Conservation (phyloP, 441 rosid species). For the Pelargonium citronellum region DNA sequence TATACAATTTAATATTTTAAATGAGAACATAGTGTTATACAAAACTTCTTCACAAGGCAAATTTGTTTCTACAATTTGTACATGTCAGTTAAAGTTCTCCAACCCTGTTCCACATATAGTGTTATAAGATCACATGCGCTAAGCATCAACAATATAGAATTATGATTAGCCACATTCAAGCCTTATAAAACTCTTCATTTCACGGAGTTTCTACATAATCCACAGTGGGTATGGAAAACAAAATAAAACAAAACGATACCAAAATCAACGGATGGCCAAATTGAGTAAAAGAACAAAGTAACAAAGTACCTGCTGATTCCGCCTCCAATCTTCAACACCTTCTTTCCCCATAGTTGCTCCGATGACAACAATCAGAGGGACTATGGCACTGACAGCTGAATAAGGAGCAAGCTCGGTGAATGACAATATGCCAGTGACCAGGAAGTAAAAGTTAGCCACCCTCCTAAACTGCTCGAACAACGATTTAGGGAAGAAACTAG, state of each 20-base stretch:
- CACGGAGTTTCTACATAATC: neutral
- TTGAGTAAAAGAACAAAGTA: conserved; percentile 3
- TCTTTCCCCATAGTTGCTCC: conserved; percentile 70
- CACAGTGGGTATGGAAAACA: neutral
- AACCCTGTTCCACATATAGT: neutral
- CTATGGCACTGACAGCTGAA: conserved; percentile 40
- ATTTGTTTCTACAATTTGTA: too few relatives aligned
- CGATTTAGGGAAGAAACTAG: conserved; percentile 64
- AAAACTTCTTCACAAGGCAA: too few relatives aligned
- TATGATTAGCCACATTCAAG: too few relatives aligned
- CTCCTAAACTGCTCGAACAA: conserved; percentile 73
- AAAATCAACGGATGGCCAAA: too few relatives aligned
- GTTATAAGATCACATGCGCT: too few relatives aligned
- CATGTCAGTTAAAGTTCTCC: neutral
- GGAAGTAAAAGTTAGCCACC: conserved; percentile 68
- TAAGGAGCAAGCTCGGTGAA: conserved; percentile 57
- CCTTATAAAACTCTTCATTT: too few relatives aligned
- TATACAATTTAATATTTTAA: too few relatives aligned
- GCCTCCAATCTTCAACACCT: conserved; percentile 65
- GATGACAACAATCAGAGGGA: conserved; percentile 51
- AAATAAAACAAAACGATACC: neutral
- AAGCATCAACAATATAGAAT: too few relatives aligned
- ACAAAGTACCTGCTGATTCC: conserved; percentile 50
- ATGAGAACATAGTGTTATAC: too few relatives aligned
- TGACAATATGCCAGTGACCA: conserved; percentile 50